These are phyloP conservation scores for Alternaria rosae DNA, from an alignment of 2,329 filamentous ascomycete genomes.

Conservation along the genomic window DNA sequence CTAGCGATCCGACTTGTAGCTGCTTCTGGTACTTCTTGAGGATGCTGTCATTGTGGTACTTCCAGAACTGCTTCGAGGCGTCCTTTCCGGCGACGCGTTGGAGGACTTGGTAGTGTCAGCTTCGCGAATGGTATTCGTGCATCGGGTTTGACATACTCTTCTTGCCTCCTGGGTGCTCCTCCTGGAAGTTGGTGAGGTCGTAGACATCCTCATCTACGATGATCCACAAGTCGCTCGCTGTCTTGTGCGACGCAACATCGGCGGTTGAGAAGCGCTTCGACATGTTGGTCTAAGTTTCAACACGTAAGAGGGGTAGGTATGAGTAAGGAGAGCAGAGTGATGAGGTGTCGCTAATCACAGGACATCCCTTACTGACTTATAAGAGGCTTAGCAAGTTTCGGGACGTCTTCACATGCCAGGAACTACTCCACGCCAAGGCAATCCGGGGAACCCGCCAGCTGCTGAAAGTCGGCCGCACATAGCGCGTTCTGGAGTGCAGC, in stretches of 20 bases:
- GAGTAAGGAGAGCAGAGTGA: conserved; percentile 1
- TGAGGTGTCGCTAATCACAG: conserved; percentile 16
- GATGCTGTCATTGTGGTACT: conserved; percentile 68
- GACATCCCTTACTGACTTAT: conserved; percentile 35
- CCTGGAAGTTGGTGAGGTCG: conserved; percentile 76
- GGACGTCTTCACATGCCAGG: conserved; percentile 49
- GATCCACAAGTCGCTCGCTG: conserved; percentile 84
- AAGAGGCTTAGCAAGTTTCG: conserved; percentile 26
- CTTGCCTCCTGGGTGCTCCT: conserved; percentile 70
- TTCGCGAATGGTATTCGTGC: neutral
- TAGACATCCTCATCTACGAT: conserved; percentile 95
- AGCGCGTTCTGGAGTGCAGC: conserved; percentile 30
- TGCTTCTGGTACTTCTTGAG: conserved; percentile 69
- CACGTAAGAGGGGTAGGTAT: neutral
- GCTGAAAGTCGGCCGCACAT: conserved; percentile 35
- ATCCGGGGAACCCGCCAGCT: conserved; percentile 30
- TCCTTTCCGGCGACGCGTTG: conserved; percentile 71
- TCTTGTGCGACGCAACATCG: conserved; percentile 93
- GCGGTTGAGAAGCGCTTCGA: conserved; percentile 82
- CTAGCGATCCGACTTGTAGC: conserved; percentile 74
- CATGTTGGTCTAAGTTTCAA: conserved; percentile 62
- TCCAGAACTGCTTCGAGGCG: conserved; percentile 73
- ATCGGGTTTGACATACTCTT: conserved; percentile 63
- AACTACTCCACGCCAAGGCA: conserved; percentile 35
- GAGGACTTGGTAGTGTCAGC: conserved; percentile 58